Base-by-base conservation (phyloP, 73 alveolate species). In the Uronychia binucleata region DNA sequence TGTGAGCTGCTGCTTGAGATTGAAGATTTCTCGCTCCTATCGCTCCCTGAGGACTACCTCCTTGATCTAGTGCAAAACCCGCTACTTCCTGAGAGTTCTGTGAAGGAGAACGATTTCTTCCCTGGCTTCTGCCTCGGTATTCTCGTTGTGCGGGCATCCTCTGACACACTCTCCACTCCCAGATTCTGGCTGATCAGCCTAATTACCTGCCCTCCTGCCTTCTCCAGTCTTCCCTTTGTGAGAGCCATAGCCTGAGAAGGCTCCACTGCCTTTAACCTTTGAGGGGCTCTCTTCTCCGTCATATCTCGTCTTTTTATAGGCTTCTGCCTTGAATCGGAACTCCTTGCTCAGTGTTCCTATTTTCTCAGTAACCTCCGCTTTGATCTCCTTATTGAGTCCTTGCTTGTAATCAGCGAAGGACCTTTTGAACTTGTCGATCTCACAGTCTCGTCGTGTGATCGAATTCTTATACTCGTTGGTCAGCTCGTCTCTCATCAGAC, bases 1-100 rank as follows among this genome's bases (percentile, higher is more conserved):
- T 33, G 97, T 91, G 78, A 96, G 93, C 86, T 95, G 90, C 83
- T 94, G 82, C 89, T 96, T 90, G 29, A 74, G 30, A 85, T 85
- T 85, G 58, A 74, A 74, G 77, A 95, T 88, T 77, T 93, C 96
- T 76, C 94, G 93, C 81, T 91, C 92, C 80, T 95, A 96, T 58
- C 90, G 93, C 78, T 95, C 98, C 30, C 30, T 25, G 25, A 79
- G 13, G 60, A 85, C n/a, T 32, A 85, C 91, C 31, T 85, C 91
- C 77, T 85, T 85, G 80, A 85, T 76, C 30, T 85, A 30, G 26
- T 83, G 76, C 0, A 85, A 75, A 32, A 85, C 57, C 74, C 77
- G 75, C 31, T 32, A 77, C 91, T 77, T 85, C 30, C 91, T 29
- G 19, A 85, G 35, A 28, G 30, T 46, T 34, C 77, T 85, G n/a